These are phyloP conservation scores for Spathaspora passalidarum DNA, from an alignment of 805 yeast genomes.

Conservation along the genomic window DNA sequence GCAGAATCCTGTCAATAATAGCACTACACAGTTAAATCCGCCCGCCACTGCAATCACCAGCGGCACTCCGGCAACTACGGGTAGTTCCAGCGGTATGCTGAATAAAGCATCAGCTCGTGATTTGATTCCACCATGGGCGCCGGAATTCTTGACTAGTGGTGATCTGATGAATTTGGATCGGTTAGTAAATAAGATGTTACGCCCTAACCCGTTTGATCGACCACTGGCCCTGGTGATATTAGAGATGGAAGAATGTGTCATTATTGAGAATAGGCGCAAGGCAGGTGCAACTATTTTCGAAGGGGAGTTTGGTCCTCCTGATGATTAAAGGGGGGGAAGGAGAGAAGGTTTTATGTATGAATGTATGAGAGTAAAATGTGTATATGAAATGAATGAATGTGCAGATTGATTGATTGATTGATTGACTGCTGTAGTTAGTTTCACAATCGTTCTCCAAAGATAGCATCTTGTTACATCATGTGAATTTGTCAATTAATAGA, in stretches of 20 bases:
- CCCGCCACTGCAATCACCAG: not conserved
- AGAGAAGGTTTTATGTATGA: not conserved
- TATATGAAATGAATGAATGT: conserved; percentile 1
- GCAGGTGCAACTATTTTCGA: conserved; percentile 94
- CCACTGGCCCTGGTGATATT: conserved; percentile 80
- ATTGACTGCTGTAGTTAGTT: too few relatives aligned
- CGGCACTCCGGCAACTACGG: not conserved
- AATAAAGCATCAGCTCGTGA: conserved; percentile 9
- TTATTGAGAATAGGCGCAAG: conserved; percentile 76
- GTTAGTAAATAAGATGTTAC: conserved; percentile 84
- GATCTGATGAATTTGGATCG: conserved; percentile 60
- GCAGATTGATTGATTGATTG: not conserved
- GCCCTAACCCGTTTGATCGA: conserved; percentile 74
- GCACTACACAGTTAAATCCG: not conserved
- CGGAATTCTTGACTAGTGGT: conserved; percentile 68
- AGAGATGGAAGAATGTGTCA: conserved; percentile 65
- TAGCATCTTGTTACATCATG: too few relatives aligned
- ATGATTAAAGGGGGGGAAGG: conserved; percentile 13
- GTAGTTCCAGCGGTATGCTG: not conserved
- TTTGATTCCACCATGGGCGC: conserved; percentile 79
- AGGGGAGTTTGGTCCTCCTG: conserved; percentile 85
- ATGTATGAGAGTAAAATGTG: not conserved
- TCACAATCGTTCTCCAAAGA: too few relatives aligned
- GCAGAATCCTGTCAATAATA: not conserved
- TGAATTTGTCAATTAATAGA: too few relatives aligned